Evolutionary conservation across 148 eudicot genomes (phyloP), one percentile per base, ranked within the genome.

Genomic region (Heliosperma pusillum): DNA sequence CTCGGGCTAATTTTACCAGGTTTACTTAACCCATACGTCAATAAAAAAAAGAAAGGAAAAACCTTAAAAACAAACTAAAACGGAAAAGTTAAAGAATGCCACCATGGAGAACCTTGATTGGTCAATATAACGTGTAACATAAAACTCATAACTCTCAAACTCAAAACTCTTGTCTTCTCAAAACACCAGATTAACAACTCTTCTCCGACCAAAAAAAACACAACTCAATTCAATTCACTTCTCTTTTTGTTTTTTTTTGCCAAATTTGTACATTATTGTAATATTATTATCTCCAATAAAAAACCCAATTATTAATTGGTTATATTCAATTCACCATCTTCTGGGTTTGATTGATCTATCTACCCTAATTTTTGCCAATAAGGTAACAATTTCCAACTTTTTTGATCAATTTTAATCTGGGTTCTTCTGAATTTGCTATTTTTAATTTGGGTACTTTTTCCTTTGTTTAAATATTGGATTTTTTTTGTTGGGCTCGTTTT

Each of bases 21-120:
- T n/a, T n/a, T n/a, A n/a, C n/a, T n/a, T n/a, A n/a, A n/a, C n/a
- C n/a, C n/a, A n/a, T n/a, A n/a, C n/a, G n/a, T n/a, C n/a, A n/a
- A n/a, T n/a, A n/a, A n/a, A n/a, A n/a, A n/a, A n/a, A n/a, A n/a
- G n/a, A n/a, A n/a, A n/a, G 36, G 16, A 47, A 47, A 47, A 10
- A 47, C 53, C 53, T 47, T 47, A 47, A 47, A 47, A 47, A 11
- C 26, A 24, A 58, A 58, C 63, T 12, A 58, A 58, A 58, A 21
- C 8, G 62, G 4, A 30, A 65, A 19, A n/a, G 17, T 33, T 16
- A 17, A 65, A 5, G 17, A 65, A 7, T 61, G 76, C 59, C 58
- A 19, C 11, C 59, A 22, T 74, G 76, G 69, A 74, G n/a, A 9
- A 0, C 11, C 47, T 15, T 17, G 69, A 74, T 74, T 63, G 76